phyloP scores from a whole-genome alignment of 2,329 filamentous ascomycete genomes.

The Xylaria sp. region DNA sequence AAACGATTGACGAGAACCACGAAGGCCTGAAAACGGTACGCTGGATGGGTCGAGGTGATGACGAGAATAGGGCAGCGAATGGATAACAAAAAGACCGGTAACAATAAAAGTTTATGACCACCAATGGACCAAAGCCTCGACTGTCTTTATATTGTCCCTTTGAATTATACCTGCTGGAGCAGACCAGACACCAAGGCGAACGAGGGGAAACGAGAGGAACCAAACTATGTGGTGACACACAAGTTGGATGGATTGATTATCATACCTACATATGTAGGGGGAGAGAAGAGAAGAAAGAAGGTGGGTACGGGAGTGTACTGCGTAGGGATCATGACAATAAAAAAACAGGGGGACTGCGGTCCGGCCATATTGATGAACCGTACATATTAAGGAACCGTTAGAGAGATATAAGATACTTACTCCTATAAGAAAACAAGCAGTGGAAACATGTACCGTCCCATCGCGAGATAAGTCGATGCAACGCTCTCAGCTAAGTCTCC shows the following conservation, averaged over 20 bases:
- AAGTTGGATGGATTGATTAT: neutral
- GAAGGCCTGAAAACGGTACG: slow-evolving; percentile 9
- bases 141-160: slow-evolving; percentile 1
- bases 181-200: neutral
- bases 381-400: slow-evolving; percentile 1
- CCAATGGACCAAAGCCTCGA: slow-evolving; percentile 1
- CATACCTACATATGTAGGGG: neutral
- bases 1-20: slow-evolving; percentile 30
- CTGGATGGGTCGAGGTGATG: neutral
- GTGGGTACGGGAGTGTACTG: neutral
- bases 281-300: neutral
- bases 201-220: slow-evolving; percentile 16
- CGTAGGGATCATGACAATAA: slow-evolving; percentile 14
- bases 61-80: slow-evolving; percentile 6
- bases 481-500: slow-evolving; percentile 20
- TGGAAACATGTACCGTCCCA: neutral
- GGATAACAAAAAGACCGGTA: slow-evolving; percentile 5
- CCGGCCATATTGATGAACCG: neutral
- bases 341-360: slow-evolving; percentile 1
- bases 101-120: slow-evolving; percentile 5
- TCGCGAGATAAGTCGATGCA: neutral
- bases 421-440: neutral
- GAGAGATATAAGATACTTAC: neutral
- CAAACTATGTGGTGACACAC: neutral
- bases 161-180: slow-evolving; percentile 1